phyloP scores from a whole-genome alignment of 306 rosid genomes.

The Luffa aegyptiaca region DNA sequence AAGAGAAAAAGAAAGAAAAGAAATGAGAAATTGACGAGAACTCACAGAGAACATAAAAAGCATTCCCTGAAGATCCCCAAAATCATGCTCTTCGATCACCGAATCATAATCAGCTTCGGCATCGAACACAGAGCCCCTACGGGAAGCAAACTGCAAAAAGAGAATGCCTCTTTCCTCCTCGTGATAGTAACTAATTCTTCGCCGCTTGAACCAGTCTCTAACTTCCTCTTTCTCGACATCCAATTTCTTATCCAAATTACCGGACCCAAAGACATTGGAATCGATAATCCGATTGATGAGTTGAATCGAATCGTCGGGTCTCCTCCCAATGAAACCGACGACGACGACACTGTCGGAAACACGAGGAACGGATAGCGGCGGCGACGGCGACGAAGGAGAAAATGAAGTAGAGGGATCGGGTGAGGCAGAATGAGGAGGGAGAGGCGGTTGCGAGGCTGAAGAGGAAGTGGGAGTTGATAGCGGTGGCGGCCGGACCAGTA shows the following conservation, averaged over 20 bases:
- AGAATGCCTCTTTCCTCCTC: conserved; percentile 58
- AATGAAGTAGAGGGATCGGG: conserved; percentile 20
- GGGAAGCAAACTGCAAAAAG: conserved; percentile 43
- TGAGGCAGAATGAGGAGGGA: conserved; percentile 19
- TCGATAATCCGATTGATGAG: conserved; percentile 71
- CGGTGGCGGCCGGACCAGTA: conserved; percentile 56
- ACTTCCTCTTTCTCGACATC: conserved; percentile 40
- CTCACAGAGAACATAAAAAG: conserved; percentile 93
- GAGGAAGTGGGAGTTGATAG: conserved; percentile 19
- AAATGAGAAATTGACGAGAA: not conserved
- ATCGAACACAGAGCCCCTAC: conserved; percentile 21
- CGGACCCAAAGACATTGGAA: conserved; percentile 71
- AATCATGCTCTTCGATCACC: conserved; percentile 47
- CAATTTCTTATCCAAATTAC: conserved; percentile 37
- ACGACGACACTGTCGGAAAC: conserved; percentile 60
- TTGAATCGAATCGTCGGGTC: conserved; percentile 42
- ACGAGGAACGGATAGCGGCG: conserved; percentile 21
- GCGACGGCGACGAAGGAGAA: not conserved
- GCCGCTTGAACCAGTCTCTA: conserved; percentile 49
- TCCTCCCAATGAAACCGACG: conserved; percentile 62
- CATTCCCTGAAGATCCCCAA: conserved; percentile 72
- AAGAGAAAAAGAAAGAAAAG: not conserved
- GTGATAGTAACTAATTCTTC: conserved; percentile 57
- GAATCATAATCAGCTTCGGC: conserved; percentile 38
- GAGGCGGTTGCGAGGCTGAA: conserved; percentile 21